Percentiles rank a stretch among this genome's conserved stretches.
Evolutionary conservation across 169 alveolate species (phyloP).

Genomic region (Eimeria brunetti): DNA sequence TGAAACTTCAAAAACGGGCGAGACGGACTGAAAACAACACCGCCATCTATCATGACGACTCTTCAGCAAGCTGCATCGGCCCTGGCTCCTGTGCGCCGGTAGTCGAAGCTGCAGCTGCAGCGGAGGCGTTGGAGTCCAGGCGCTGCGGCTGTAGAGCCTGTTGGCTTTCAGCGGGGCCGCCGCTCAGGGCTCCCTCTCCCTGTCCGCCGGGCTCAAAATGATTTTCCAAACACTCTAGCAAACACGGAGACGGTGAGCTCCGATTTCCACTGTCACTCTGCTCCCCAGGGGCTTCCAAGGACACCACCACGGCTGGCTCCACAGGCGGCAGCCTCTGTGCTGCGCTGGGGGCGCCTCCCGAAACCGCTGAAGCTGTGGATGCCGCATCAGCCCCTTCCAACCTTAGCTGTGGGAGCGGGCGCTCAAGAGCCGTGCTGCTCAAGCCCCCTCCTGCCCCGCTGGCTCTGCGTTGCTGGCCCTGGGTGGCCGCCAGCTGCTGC

Average conservation of each 20-base stretch:
- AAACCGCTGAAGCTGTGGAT: background rate
- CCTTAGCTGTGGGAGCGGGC: background rate
- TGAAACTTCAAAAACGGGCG: background rate
- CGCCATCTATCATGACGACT: background rate
- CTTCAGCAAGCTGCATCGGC: background rate
- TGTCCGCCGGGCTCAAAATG: background rate
- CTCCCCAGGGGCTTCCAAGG: background rate
- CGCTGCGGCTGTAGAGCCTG: constrained; percentile 7
- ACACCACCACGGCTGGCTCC: background rate
- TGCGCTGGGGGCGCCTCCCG: background rate
- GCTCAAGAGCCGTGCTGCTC: background rate
- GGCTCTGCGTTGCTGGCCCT: constrained; percentile 5
- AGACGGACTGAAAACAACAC: background rate
- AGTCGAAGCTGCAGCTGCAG: background rate
- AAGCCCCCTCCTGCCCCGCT: constrained; percentile 7
- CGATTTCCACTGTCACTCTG: background rate
- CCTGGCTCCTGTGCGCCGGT: background rate
- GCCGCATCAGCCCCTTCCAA: constrained; percentile 1
- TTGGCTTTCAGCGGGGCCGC: background rate
- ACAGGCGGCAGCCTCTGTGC: background rate
- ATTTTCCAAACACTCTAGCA: background rate
- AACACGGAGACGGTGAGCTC: constrained; percentile 5
- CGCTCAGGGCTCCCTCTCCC: constrained; percentile 3
- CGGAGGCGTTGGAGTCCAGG: background rate
- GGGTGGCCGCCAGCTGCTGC: background rate